A percentile compares a stretch with the other conserved stretches of the same genome.
Evolutionary conservation across 805 yeast genomes (phyloP).

Genomic region (Starmerella asiatica): DNA sequence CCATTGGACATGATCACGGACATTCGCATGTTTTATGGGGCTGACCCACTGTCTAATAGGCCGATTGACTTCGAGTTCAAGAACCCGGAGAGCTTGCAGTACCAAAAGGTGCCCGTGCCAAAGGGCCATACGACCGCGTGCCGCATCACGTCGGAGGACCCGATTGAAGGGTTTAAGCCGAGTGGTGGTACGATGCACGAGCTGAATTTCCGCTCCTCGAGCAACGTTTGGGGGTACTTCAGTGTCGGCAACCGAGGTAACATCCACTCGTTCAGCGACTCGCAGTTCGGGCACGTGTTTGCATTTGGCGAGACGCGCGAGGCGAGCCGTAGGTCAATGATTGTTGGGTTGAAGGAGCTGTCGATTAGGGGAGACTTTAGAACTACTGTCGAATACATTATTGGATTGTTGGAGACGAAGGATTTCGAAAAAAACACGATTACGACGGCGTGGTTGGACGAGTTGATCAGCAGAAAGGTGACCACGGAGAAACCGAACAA

Average conservation of each 20-base stretch:
- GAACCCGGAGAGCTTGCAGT: constrained; percentile 50
- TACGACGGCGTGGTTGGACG: constrained; percentile 99
- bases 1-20: constrained; percentile 92
- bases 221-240: constrained; percentile 99
- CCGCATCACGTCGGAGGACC: constrained; percentile 98
- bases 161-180: constrained; percentile 98
- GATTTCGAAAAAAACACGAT: constrained; percentile 93
- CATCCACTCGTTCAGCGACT: constrained; percentile 93
- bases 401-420: constrained; percentile 88
- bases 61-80: constrained; percentile 83
- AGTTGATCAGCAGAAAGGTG: constrained; percentile 78
- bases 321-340: constrained; percentile 97
- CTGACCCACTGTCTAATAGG: constrained; percentile 84
- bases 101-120: constrained; percentile 87
- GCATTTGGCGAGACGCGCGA: constrained; percentile 98
- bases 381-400: constrained; percentile 93
- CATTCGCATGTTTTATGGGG: constrained; percentile 85
- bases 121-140: constrained; percentile 99
- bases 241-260: constrained; percentile 94
- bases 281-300: constrained; percentile 97
- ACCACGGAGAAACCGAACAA: constrained; percentile 97
- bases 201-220: constrained; percentile 88
- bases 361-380: constrained; percentile 97
- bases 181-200: constrained; percentile 95
- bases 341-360: constrained; percentile 91